A percentile compares a stretch with the other conserved stretches of the same genome.
These are phyloP conservation scores for Clavispora fructus DNA, from an alignment of 805 yeast genomes.

Conservation along the genomic window DNA sequence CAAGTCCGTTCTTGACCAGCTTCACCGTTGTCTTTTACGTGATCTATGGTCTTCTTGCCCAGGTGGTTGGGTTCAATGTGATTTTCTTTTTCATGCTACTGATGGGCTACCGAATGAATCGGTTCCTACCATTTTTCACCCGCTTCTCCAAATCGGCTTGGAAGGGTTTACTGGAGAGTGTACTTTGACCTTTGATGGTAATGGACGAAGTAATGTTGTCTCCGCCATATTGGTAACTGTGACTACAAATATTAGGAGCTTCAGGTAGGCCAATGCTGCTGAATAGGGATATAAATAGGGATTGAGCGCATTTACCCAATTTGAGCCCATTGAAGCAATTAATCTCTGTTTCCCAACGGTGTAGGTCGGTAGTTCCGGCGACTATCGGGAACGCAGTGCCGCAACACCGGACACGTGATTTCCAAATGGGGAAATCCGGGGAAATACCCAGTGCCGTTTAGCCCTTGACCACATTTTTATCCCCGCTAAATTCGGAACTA, in stretches of 20 bases:
- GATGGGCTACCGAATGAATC: background rate
- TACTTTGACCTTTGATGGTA: background rate
- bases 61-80: constrained; percentile 11
- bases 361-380: too few species aligned
- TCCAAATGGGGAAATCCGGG: background rate
- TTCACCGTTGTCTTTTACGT: constrained; percentile 10
- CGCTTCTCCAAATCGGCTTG: constrained; percentile 5
- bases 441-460: background rate
- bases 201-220: background rate
- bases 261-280: too few species aligned
- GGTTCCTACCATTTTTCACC: background rate
- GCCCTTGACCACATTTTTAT: background rate
- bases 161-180: constrained; percentile 1
- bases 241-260: too few species aligned
- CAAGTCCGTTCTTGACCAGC: constrained; percentile 6
- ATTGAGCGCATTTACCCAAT: too few species aligned
- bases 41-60: constrained; percentile 10
- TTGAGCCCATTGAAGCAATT: too few species aligned
- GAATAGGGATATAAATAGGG: too few species aligned
- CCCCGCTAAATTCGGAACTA: background rate
- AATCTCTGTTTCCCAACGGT: too few species aligned
- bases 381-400: too few species aligned
- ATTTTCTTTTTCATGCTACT: background rate
- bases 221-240: too few species aligned
- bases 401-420: background rate